Evolutionary conservation across 2,329 filamentous ascomycete species (phyloP).

Genomic region (Capronia americana): DNA sequence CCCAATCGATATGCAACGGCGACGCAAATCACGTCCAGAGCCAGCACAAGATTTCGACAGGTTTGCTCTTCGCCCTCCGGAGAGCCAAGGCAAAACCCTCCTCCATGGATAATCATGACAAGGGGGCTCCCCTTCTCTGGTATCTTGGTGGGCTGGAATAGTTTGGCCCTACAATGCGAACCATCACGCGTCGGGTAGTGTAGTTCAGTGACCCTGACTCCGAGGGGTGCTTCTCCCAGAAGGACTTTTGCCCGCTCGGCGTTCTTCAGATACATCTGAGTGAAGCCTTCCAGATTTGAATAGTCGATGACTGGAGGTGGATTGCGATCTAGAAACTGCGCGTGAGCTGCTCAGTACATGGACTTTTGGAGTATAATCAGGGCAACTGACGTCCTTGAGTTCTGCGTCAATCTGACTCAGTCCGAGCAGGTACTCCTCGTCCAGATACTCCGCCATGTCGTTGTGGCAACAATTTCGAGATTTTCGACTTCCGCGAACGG

Average conservation of each 20-base stretch:
- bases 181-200: slow-evolving; percentile 38
- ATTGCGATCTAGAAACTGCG: no score
- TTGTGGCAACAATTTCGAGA: no score
- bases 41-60: slow-evolving; percentile 30
- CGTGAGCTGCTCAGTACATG: no score
- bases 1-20: slow-evolving; percentile 32
- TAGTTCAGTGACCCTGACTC: slow-evolving; percentile 29
- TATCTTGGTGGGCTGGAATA: slow-evolving; percentile 28
- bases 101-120: slow-evolving; percentile 38
- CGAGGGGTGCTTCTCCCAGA: slow-evolving; percentile 27
- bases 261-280: slow-evolving; percentile 17
- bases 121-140: slow-evolving; percentile 25
- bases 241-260: slow-evolving; percentile 17
- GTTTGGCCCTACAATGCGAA: slow-evolving; percentile 27
- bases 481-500: no score
- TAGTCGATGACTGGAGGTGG: slow-evolving; percentile 21
- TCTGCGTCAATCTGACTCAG: no score
- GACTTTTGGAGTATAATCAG: no score
- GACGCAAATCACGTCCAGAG: slow-evolving; percentile 27
- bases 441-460: no score
- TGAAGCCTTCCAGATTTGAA: slow-evolving; percentile 17
- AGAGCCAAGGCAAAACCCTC: slow-evolving; percentile 38
- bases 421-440: no score
- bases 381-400: no score
- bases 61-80: slow-evolving; percentile 36